Conservation (phyloP, 306 rosid species). For the Vigna angularis region DNA sequence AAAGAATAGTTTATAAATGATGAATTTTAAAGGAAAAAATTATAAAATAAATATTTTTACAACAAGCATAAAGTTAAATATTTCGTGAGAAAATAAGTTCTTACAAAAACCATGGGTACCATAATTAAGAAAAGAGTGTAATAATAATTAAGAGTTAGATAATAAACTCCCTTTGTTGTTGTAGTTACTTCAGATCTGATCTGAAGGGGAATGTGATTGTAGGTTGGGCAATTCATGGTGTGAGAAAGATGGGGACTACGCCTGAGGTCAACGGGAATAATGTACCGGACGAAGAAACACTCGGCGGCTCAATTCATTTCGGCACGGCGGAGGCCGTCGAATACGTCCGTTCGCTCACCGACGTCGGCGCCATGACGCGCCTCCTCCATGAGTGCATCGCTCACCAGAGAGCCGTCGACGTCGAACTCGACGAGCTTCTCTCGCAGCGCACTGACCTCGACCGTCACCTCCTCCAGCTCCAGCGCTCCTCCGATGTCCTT, state of each 20-base stretch:
- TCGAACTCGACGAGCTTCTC: conserved; percentile 72
- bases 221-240: neutral
- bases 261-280: neutral
- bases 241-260: conserved; percentile 12
- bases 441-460: conserved; percentile 86
- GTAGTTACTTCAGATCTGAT: conserved; percentile 1
- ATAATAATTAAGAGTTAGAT: neutral
- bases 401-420: conserved; percentile 58
- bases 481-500: conserved; percentile 73
- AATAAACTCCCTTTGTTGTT: too few relatives aligned
- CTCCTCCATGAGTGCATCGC: conserved; percentile 59
- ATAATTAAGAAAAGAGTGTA: neutral
- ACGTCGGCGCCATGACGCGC: conserved; percentile 57
- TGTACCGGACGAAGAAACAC: conserved; percentile 41
- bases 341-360: conserved; percentile 53
- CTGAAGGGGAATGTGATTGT: neutral
- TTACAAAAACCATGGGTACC: too few relatives aligned
- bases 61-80: too few relatives aligned
- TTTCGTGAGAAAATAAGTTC: too few relatives aligned
- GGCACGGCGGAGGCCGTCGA: conserved; percentile 48
- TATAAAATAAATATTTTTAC: too few relatives aligned
- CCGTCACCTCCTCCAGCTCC: conserved; percentile 70
- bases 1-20: too few relatives aligned
- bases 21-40: too few relatives aligned
- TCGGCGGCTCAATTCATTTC: conserved; percentile 48